Percentiles rank a stretch among this genome's conserved stretches.
Conservation (phyloP, 495 filamentous ascomycete genomes). For the Aspergillus incahuasiensis region DNA sequence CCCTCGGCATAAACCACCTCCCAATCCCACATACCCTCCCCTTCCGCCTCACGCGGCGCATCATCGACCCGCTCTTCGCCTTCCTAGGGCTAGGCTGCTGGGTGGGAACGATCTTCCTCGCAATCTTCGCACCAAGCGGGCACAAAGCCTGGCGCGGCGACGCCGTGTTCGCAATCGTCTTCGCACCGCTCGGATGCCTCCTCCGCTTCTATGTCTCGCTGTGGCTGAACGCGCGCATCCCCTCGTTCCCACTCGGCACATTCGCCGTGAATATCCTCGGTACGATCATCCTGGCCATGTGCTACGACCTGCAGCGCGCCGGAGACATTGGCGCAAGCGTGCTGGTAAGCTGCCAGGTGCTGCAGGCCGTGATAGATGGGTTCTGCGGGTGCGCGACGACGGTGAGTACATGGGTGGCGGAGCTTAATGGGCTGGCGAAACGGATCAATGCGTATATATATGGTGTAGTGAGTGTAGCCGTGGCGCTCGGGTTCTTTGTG, state of each 20-base stretch:
- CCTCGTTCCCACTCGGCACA: constrained; percentile 83
- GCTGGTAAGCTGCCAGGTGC: constrained; percentile 66
- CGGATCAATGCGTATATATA: constrained; percentile 72
- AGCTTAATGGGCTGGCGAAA: constrained; percentile 61
- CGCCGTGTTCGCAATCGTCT: constrained; percentile 73
- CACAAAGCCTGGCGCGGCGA: constrained; percentile 61
- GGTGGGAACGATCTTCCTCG: constrained; percentile 73
- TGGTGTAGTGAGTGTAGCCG: constrained; percentile 59
- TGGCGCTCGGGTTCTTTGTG: constrained; percentile 62
- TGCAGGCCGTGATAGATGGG: constrained; percentile 82
- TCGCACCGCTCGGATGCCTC: constrained; percentile 79
- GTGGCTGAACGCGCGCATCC: constrained; percentile 18
- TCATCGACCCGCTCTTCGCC: constrained; percentile 60
- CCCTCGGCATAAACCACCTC: constrained; percentile 52
- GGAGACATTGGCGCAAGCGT: constrained; percentile 24
- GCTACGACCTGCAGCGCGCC: constrained; percentile 67
- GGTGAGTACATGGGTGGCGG: constrained; percentile 86
- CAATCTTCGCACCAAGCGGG: constrained; percentile 63
- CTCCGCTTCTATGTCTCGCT: constrained; percentile 52
- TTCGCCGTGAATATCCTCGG: constrained; percentile 81
- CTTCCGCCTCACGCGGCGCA: constrained; percentile 47
- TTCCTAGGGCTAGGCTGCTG: constrained; percentile 67
- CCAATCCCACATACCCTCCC: constrained; percentile 58
- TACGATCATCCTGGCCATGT: constrained; percentile 59
- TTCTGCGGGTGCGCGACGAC: constrained; percentile 90